These are phyloP conservation scores for Dipodascus albidus DNA, from an alignment of 805 yeast species.

Conservation along the genomic window DNA sequence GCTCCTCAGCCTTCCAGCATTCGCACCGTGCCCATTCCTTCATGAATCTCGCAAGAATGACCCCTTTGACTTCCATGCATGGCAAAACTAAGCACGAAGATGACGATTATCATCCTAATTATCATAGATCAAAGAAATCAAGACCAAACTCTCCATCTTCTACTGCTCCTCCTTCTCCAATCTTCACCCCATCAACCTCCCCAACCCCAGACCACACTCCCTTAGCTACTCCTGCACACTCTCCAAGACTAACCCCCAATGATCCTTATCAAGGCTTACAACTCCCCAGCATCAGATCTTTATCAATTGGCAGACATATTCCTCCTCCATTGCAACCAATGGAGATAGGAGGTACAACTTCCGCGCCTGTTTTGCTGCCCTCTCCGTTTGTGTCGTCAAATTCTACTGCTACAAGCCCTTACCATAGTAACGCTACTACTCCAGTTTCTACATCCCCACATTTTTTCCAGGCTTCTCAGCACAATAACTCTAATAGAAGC, in stretches of 20 bases:
- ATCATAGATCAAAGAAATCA: slow-evolving; percentile 27
- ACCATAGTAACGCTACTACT: not conserved
- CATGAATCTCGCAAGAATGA: slow-evolving; percentile 18
- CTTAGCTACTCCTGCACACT: slow-evolving; percentile 34
- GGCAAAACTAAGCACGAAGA: slow-evolving; percentile 16
- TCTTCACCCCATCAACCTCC: slow-evolving; percentile 26
- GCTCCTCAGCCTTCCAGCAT: slow-evolving; percentile 16
- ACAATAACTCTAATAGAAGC: slow-evolving; percentile 5
- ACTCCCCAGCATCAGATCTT: slow-evolving; percentile 28
- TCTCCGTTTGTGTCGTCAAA: slow-evolving; percentile 6
- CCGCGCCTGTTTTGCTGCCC: slow-evolving; percentile 13
- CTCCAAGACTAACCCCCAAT: slow-evolving; percentile 32
- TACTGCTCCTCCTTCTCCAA: slow-evolving; percentile 34
- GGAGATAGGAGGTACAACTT: slow-evolving; percentile 12
- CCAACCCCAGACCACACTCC: slow-evolving; percentile 34
- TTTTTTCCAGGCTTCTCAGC: not conserved
- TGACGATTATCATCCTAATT: slow-evolving; percentile 11
- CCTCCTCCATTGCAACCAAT: slow-evolving; percentile 5
- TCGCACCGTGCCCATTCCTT: slow-evolving; percentile 13
- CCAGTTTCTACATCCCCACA: slow-evolving; percentile 4
- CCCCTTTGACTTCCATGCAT: slow-evolving; percentile 21
- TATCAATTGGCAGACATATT: slow-evolving; percentile 17
- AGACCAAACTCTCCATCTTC: slow-evolving; percentile 32
- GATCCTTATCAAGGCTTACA: slow-evolving; percentile 25
- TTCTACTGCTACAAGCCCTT: slow-evolving; percentile 6